These are phyloP conservation scores for Waltergamsia citrina DNA, from an alignment of 2,329 filamentous ascomycete species.

Conservation along the genomic window DNA sequence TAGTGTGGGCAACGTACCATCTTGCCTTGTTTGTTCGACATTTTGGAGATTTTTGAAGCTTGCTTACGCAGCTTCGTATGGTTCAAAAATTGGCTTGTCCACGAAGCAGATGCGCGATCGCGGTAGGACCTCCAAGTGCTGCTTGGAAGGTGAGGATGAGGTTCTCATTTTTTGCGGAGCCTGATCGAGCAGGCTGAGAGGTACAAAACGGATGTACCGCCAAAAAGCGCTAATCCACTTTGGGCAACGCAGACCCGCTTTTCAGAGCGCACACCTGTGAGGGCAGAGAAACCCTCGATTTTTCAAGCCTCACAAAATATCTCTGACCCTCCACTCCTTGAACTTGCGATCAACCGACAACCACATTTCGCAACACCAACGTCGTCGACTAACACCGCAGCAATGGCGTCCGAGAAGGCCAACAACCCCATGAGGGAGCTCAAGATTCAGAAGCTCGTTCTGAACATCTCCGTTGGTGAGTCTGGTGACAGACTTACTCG, in stretches of 20 bases:
- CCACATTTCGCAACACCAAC: slow-evolving; percentile 14
- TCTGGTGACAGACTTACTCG: slow-evolving; percentile 99
- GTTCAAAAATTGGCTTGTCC: slow-evolving; percentile 33
- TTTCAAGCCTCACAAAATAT: slow-evolving; percentile 26
- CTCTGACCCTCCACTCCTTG: slow-evolving; percentile 9
- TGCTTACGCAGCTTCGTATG: slow-evolving; percentile 18
- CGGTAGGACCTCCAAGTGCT: slow-evolving; percentile 25
- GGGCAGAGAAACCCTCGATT: slow-evolving; percentile 32
- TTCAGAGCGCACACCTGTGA: slow-evolving; percentile 16
- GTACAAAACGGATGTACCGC: slow-evolving; percentile 20
- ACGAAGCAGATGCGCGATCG: slow-evolving; percentile 29
- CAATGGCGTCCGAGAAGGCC: slow-evolving; percentile 66
- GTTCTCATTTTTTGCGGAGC: slow-evolving; percentile 28
- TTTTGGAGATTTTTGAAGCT: slow-evolving; percentile 17
- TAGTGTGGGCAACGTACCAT: slow-evolving; percentile 66
- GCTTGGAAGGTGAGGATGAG: slow-evolving; percentile 29
- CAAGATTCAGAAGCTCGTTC: slow-evolving; percentile 97
- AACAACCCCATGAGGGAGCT: slow-evolving; percentile 99
- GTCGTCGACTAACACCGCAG: slow-evolving; percentile 25
- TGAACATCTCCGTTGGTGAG: slow-evolving; percentile 99
- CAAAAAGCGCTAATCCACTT: slow-evolving; percentile 14
- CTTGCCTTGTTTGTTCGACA: slow-evolving; percentile 85
- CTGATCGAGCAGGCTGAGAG: slow-evolving; percentile 27
- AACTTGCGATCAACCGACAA: slow-evolving; percentile 21
- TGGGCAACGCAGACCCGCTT: slow-evolving; percentile 10